Percentiles rank a stretch among this genome's conserved stretches.
Evolutionary conservation across 352 stramenopile species (phyloP).

Genomic region (Thalassiosira mediterranea): DNA sequence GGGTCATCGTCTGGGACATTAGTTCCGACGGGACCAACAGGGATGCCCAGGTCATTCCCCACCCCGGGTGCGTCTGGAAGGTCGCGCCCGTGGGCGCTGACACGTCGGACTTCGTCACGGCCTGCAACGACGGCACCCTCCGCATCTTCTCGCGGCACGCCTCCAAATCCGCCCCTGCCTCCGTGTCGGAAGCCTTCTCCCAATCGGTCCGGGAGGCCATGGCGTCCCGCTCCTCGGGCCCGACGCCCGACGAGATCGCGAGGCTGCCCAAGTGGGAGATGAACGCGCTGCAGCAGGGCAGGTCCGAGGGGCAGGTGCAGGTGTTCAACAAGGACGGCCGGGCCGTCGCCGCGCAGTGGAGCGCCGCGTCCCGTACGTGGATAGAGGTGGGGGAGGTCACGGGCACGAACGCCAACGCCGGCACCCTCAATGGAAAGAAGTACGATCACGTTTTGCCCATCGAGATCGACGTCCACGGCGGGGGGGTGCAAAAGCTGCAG

Average conservation of each 20-base stretch:
- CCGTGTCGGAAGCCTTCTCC: conserved; percentile 83
- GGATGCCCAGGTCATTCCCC: conserved; percentile 66
- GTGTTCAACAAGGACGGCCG: conserved; percentile 93
- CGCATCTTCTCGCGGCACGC: conserved; percentile 88
- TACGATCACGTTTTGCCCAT: conserved; percentile 97
- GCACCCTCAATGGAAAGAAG: conserved; percentile 90
- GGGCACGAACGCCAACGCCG: conserved; percentile 71
- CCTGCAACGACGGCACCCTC: conserved; percentile 91
- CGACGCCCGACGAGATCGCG: conserved; percentile 91
- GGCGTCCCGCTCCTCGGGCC: conserved; percentile 86
- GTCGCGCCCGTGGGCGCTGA: conserved; percentile 38
- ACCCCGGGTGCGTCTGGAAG: conserved; percentile 79
- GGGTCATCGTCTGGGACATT: conserved; percentile 67
- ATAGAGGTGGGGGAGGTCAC: conserved; percentile 91
- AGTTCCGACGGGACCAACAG: conserved; percentile 2
- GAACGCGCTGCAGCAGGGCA: conserved; percentile 82
- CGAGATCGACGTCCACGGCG: conserved; percentile 91
- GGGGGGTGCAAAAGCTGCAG: conserved; percentile 91
- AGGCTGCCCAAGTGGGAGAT: conserved; percentile 93
- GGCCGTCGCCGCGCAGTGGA: conserved; percentile 96
- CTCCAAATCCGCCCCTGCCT: conserved; percentile 65
- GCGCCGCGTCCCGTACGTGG: conserved; percentile 89
- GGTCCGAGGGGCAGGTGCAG: conserved; percentile 93
- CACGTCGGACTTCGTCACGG: conserved; percentile 88
- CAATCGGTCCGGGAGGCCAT: conserved; percentile 73